Conservation (phyloP, 257 asterid species). For the Solanum chilense region DNA sequence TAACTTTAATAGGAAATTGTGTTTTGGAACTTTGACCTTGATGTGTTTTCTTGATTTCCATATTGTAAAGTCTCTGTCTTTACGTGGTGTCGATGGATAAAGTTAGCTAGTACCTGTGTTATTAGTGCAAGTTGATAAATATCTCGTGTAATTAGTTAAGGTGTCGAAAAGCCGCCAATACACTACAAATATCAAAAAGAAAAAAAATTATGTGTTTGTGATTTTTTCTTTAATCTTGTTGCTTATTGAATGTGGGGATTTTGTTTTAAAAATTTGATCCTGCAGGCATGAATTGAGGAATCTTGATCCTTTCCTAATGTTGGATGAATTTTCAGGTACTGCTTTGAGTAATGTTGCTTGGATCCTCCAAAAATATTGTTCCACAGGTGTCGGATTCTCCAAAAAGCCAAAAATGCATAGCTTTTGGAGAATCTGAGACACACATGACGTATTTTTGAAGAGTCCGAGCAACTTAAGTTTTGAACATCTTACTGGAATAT, state of each 20-base stretch:
- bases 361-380: not conserved
- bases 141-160: not conserved
- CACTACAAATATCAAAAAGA: not conserved
- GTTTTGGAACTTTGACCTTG: not conserved
- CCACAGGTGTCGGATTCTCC: not conserved
- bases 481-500: not conserved
- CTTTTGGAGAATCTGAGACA: not conserved
- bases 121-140: not conserved
- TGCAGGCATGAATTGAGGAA: constrained; percentile 72
- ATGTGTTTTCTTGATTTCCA: not conserved
- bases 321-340: constrained; percentile 81
- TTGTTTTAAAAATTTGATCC: constrained; percentile 1
- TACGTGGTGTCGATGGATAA: not conserved
- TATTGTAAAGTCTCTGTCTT: not conserved
- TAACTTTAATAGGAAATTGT: not conserved
- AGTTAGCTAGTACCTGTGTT: not conserved
- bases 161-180: not conserved
- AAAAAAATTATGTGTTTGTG: not conserved
- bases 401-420: not conserved
- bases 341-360: not conserved
- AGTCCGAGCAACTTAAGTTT: not conserved
- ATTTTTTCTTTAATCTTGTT: not conserved
- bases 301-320: constrained; percentile 82
- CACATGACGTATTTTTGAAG: not conserved
- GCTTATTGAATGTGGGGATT: not conserved